phyloP scores from a whole-genome alignment of 129 eudicot genomes.

The Escallonia herrerae region DNA sequence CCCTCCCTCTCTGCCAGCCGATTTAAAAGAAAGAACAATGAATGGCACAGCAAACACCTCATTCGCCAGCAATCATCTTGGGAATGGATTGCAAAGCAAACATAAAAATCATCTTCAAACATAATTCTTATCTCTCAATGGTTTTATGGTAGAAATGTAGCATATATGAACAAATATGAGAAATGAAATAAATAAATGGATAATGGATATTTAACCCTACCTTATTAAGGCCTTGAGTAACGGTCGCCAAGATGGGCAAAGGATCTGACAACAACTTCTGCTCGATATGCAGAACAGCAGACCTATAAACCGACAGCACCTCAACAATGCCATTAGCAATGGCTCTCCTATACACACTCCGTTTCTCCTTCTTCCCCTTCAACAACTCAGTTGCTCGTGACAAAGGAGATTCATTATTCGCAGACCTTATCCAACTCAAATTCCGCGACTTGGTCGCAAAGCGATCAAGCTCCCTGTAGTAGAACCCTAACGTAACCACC shows the following conservation, averaged over 20 bases:
- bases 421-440: slow-evolving; percentile 87
- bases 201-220: slow-evolving; percentile 20
- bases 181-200: not conserved
- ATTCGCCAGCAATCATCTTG: too few relatives aligned
- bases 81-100: too few relatives aligned
- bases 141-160: too few relatives aligned
- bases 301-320: slow-evolving; percentile 78
- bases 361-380: slow-evolving; percentile 41
- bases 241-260: slow-evolving; percentile 71
- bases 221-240: slow-evolving; percentile 91
- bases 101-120: too few relatives aligned
- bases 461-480: slow-evolving; percentile 85
- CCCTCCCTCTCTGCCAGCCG: too few relatives aligned
- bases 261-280: slow-evolving; percentile 86
- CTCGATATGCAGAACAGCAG: slow-evolving; percentile 90
- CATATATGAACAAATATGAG: too few relatives aligned
- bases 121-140: too few relatives aligned
- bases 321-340: slow-evolving; percentile 91
- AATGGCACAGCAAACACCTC: too few relatives aligned
- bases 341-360: slow-evolving; percentile 87
- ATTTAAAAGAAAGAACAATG: too few relatives aligned
- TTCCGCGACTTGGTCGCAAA: slow-evolving; percentile 76
- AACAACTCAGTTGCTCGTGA: slow-evolving; percentile 24
- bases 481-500: slow-evolving; percentile 74
- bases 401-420: slow-evolving; percentile 31